Evolutionary conservation across 2,329 filamentous ascomycete species (phyloP), one percentile per base, ranked within the genome.

Genomic region (Penicillium oxalicum): DNA sequence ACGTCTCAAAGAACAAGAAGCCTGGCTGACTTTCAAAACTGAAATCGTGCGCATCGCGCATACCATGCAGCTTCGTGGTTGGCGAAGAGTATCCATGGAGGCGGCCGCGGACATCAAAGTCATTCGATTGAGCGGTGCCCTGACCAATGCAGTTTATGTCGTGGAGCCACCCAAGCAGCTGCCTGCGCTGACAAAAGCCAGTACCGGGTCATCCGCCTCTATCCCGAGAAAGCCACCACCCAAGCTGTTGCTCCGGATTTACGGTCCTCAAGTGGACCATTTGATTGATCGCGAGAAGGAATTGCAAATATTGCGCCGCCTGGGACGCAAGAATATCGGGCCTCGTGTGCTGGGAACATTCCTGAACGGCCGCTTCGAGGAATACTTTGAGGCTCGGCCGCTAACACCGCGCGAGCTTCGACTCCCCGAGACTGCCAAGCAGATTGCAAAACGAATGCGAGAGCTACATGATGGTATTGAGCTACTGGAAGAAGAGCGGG

Each of bases 121-220:
- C 49, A 61, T 74, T 34, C 66, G 75, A 35, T 65, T 79, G 36
- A 96, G 91, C 66, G 93, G 93, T 52, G 93, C 93, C 7, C 72
- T 98, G 57, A 98, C 93, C 18, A 98, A 98, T 65, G 90, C 91
- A 9, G 91, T 98, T 33, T 98, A 97, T 64, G 90, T 95, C 44
- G 90, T 97, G 24, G 86, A 83, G 1, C 91, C 91, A 1, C 91
- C 91, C 0, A 74, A 80, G 35, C 76, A 86, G 33, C 58, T 90
- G 9, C 70, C 74, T 32, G 56, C 67, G 12, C 60, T 63, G 12
- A 60, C 64, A n/a, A 68, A 65, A 34, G 61, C 63, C n/a, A 65
- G 66, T 29, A 70, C 75, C 52, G 61, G 63, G 35, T 65, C 67
- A 51, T 61, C 68, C 39, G 65, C 65, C 6, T 55, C 61, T 47